These are phyloP conservation scores for Circinella umbellata DNA, from an alignment of 371 early-diverging fungal species.

Conservation along the genomic window DNA sequence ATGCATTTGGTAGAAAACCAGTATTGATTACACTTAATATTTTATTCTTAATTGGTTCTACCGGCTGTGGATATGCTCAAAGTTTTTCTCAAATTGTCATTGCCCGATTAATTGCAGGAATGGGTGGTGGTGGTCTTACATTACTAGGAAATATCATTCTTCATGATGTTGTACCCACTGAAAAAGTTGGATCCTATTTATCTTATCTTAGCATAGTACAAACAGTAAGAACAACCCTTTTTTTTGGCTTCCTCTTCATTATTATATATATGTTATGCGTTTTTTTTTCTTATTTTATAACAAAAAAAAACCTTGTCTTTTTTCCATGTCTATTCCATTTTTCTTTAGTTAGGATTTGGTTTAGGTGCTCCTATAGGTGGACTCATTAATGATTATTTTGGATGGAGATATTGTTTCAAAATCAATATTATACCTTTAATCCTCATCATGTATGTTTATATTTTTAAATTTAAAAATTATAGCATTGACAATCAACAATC, in stretches of 20 bases:
- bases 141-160: constrained; percentile 39
- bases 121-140: constrained; percentile 75
- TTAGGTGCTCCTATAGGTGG: constrained; percentile 56
- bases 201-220: constrained; percentile 23
- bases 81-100: constrained; percentile 70
- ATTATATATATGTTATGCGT: too few species aligned
- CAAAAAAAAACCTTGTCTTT: too few species aligned
- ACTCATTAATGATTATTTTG: constrained; percentile 53
- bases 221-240: constrained; percentile 25
- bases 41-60: constrained; percentile 60
- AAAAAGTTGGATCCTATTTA: constrained; percentile 48
- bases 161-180: constrained; percentile 47
- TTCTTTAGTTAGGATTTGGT: constrained; percentile 28
- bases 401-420: constrained; percentile 80
- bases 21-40: constrained; percentile 56
- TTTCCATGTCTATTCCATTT: too few species aligned
- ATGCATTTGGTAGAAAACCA: constrained; percentile 70
- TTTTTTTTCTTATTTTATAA: too few species aligned
- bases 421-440: constrained; percentile 73
- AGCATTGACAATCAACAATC: constrained; percentile 9
- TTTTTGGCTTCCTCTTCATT: too few species aligned
- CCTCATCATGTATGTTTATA: constrained; percentile 38
- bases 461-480: constrained; percentile 36
- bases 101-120: constrained; percentile 76
- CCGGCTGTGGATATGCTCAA: constrained; percentile 59